A percentile compares a stretch with the other conserved stretches of the same genome.
Evolutionary conservation across 2,329 filamentous ascomycete species (phyloP).

Genomic region (Aureobasidium zeae): DNA sequence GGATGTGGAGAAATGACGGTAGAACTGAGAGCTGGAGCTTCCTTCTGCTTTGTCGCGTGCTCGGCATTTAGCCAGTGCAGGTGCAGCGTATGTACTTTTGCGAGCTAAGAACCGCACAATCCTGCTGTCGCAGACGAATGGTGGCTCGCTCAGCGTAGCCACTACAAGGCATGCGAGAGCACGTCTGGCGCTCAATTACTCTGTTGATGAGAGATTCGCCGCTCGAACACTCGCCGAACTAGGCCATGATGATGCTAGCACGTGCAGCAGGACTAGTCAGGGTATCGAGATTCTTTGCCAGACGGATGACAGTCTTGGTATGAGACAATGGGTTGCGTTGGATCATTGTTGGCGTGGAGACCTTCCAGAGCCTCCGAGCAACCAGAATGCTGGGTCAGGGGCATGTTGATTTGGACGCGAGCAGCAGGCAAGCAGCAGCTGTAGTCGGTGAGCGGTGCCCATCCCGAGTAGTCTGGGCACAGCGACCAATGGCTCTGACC

Average conservation of each 20-base stretch:
- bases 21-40: constrained; percentile 8
- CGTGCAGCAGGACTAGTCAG: constrained; percentile 80
- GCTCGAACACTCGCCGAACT: constrained; percentile 88
- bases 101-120: constrained; percentile 84
- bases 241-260: constrained; percentile 96
- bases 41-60: constrained; percentile 29
- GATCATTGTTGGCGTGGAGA: constrained; percentile 90
- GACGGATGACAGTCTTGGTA: constrained; percentile 70
- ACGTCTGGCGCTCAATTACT: constrained; percentile 94
- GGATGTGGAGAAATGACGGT: constrained; percentile 24
- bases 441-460: no score
- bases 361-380: constrained; percentile 89
- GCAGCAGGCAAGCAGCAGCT: constrained; percentile 71
- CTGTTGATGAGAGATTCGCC: constrained; percentile 65
- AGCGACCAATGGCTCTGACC: constrained; percentile 85
- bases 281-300: constrained; percentile 85
- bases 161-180: constrained; percentile 71
- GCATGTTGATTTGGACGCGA: no score
- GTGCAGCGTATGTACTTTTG: constrained; percentile 98
- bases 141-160: constrained; percentile 73
- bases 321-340: constrained; percentile 80
- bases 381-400: constrained; percentile 80
- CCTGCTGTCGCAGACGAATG: constrained; percentile 82
- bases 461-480: constrained; percentile 68
- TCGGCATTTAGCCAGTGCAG: constrained; percentile 71